Base-by-base conservation (phyloP, 1,284 basidiomycete species). In the Ustilago sp. region DNA sequence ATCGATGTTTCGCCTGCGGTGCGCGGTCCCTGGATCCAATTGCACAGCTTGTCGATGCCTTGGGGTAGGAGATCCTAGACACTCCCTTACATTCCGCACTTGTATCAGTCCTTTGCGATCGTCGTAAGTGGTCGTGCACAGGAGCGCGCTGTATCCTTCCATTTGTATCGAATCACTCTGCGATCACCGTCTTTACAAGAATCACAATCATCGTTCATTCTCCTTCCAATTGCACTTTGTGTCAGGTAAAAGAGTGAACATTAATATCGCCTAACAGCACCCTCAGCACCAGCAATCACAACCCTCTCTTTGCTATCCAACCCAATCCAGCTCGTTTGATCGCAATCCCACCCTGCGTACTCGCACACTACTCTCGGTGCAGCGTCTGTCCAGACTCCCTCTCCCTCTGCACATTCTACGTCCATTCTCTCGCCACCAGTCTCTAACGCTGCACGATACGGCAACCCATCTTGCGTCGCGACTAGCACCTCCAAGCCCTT, bases 291-390 rank as follows among this genome's bases (percentile, higher is more conserved):
- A 13, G 79, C 79, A 17, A 80, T 36, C 12, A 74, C 64, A n/a
- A 57, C 56, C 15, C 68, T 32, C 1, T 67, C 69, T 3, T 52
- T 23, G 11, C 45, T 17, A 53, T 74, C 77, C 32, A 59, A n/a
- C 6, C 69, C 62, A 28, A 75, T 65, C 56, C 64, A 68, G 28
- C 60, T 60, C 28, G 74, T 77, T 19, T 68, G 62, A 41, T 81
- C 77, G 45, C 76, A 77, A 35, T 83, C 82, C 81, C 80, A 83
- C 2, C 77, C 80, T 0, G 65, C 77, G 28, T 71, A 81, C 58
- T 83, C 82, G 12, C 60, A 53, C 11, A 61, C 48, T 28, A 81
- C 67, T 15, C 50, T 51, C 4, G 63, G 61, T 28, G 67, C 35
- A 0, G 4, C 15, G 11, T 63, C 63, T 15, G 15, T 57, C 63